phyloP scores from a whole-genome alignment of 1,284 basidiomycete species.

The Tylopilus sp. region DNA sequence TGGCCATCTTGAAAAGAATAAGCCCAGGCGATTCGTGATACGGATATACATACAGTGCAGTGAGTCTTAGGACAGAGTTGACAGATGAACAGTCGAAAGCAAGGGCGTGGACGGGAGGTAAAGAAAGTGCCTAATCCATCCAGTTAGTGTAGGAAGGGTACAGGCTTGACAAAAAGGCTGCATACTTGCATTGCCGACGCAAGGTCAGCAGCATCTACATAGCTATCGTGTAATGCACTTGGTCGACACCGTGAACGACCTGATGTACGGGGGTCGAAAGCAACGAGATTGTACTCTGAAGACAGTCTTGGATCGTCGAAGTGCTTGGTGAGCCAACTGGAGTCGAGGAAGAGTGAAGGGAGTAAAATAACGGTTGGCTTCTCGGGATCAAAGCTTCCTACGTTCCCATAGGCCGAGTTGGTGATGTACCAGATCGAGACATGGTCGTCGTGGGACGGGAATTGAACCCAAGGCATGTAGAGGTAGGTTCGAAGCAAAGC shows the following conservation, averaged over 20 bases:
- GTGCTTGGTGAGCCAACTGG: conserved; percentile 61
- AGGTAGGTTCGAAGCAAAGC: background rate
- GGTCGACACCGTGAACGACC: conserved; percentile 56
- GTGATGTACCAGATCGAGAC: conserved; percentile 67
- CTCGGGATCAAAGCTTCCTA: conserved; percentile 58
- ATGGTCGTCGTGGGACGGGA: conserved; percentile 59
- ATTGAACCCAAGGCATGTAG: conserved; percentile 66
- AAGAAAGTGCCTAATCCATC: conserved; percentile 47
- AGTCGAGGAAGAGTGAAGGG: conserved; percentile 64
- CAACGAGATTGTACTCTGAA: conserved; percentile 58
- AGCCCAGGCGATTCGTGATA: conserved; percentile 1
- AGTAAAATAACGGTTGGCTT: conserved; percentile 63
- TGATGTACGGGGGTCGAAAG: conserved; percentile 65
- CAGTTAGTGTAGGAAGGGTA: background rate
- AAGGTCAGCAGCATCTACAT: conserved; percentile 71
- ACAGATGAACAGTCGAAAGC: conserved; percentile 56
- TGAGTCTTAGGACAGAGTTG: conserved; percentile 54
- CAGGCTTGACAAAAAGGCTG: conserved; percentile 7
- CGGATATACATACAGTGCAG: conserved; percentile 47
- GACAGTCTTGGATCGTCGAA: conserved; percentile 61
- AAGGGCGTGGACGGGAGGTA: conserved; percentile 66
- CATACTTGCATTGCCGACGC: conserved; percentile 59
- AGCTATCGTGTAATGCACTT: conserved; percentile 57
- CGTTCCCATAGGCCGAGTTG: conserved; percentile 49
- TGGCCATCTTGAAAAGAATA: conserved; percentile 52